These are phyloP conservation scores for Helichrysum umbraculigerum DNA, from an alignment of 129 eudicot genomes.

Conservation along the genomic window DNA sequence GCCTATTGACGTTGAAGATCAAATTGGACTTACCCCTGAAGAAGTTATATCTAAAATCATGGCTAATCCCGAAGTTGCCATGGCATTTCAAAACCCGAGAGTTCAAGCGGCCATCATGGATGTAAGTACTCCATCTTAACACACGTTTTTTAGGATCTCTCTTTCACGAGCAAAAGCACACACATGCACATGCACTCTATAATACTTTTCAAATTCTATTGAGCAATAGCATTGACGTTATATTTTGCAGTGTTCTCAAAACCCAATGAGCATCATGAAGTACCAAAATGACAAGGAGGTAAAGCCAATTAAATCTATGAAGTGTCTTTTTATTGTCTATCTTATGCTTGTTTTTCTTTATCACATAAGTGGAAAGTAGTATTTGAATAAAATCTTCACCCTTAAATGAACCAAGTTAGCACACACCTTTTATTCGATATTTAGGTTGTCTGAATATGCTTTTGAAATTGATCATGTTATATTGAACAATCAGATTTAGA, in stretches of 20 bases:
- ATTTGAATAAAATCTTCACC: neutral
- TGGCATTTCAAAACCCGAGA: constrained; percentile 98
- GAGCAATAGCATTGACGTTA: constrained; percentile 1
- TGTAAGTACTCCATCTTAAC: constrained; percentile 43
- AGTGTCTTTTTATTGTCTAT: neutral
- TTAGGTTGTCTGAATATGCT: neutral
- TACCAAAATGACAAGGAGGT: constrained; percentile 99
- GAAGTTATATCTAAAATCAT: constrained; percentile 93
- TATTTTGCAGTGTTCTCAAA: constrained; percentile 86
- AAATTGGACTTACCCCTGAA: constrained; percentile 92
- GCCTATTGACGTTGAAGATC: constrained; percentile 48
- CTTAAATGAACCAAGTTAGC: neutral
- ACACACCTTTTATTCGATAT: neutral
- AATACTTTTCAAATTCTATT: neutral
- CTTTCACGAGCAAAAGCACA: neutral
- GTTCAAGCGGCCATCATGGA: constrained; percentile 99
- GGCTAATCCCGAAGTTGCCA: constrained; percentile 97
- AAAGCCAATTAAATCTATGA: constrained; percentile 12
- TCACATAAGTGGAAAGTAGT: too few species aligned
- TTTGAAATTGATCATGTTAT: neutral
- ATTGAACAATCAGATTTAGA: neutral
- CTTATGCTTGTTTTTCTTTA: neutral
- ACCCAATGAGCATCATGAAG: constrained; percentile 84
- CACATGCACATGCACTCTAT: neutral
- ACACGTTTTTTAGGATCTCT: neutral